Evolutionary conservation across 345 rosid genomes (phyloP), one percentile per base, ranked within the genome.

Genomic region (Raphanus sativus): DNA sequence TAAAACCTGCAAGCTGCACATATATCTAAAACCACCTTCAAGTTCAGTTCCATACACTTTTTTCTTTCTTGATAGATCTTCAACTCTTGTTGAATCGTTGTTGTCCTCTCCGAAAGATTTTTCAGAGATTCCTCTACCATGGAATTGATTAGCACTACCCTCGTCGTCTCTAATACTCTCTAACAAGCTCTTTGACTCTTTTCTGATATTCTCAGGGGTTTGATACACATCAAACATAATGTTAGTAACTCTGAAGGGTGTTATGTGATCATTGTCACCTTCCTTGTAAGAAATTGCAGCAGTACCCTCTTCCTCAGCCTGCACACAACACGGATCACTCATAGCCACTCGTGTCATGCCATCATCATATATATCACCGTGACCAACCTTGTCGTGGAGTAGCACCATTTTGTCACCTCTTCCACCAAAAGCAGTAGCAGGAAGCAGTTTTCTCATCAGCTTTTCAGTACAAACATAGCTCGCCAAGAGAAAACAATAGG

Each of bases 371-470:
- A 67, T 30, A 38, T 70, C 80, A 17, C 40, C 73, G 6, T 75
- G 70, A 36, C 55, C 77, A 15, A 54, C 75, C 55, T 70, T 71
- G 15, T 69, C 15, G 3, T 6, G 12, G 3, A 33, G 3, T 69
- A 48, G 29, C 24, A 59, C 76, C 13, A 54, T 73, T 42, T 71
- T 72, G 8, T 70, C 76, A 62, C 67, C 21, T 32, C 55, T 71
- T 42, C 77, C 67, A 73, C 67, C 42, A 78, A 72, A 67, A 59
- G 80, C 32, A 63, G 84, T 73, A 56, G 65, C 58, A 7, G 94
- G 91, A 62, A 94, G 87, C 75, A 94, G 72, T 72, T 12, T 88
- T 55, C 86, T 86, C 93, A 92, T 86, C n/a, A 94, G 62, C 83
- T 82, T 86, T 73, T 88, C 74, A 32, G 93, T 85, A 77, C 88